Evolutionary conservation across 768 basidiomycete species (phyloP).

Genomic region (Termitomyces bulborhizus): DNA sequence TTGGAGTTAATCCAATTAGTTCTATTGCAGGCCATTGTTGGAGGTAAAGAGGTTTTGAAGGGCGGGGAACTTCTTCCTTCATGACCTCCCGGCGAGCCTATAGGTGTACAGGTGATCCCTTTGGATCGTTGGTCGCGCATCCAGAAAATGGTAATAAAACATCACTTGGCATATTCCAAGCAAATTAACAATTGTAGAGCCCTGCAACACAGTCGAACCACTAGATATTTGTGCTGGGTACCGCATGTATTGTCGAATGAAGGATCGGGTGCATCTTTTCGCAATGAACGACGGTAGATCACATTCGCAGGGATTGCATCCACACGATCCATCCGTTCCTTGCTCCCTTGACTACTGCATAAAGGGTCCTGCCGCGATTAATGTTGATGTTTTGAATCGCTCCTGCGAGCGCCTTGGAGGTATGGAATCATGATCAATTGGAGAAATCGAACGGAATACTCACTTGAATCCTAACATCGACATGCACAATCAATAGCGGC

Average conservation of each 20-base stretch:
- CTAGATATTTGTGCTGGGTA: constrained; percentile 54
- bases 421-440: neutral
- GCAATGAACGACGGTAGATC: neutral
- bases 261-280: constrained; percentile 60
- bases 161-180: neutral
- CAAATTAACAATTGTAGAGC: constrained; percentile 59
- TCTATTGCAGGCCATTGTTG: constrained; percentile 50
- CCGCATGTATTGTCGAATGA: constrained; percentile 74
- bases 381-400: constrained; percentile 58
- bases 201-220: constrained; percentile 46
- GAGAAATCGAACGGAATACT: constrained; percentile 6
- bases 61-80: constrained; percentile 52
- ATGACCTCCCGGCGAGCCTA: constrained; percentile 69
- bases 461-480: constrained; percentile 66
- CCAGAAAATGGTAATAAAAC: neutral
- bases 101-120: constrained; percentile 61
- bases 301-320: constrained; percentile 32
- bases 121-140: constrained; percentile 65
- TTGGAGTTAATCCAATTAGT: constrained; percentile 38
- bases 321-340: constrained; percentile 75
- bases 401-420: constrained; percentile 48
- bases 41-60: constrained; percentile 18
- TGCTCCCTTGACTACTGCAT: constrained; percentile 53
- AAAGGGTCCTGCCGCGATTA: constrained; percentile 50
- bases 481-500: constrained; percentile 70